phyloP scores from a whole-genome alignment of 352 stramenopile genomes.

The Globisporangium irregulare region DNA sequence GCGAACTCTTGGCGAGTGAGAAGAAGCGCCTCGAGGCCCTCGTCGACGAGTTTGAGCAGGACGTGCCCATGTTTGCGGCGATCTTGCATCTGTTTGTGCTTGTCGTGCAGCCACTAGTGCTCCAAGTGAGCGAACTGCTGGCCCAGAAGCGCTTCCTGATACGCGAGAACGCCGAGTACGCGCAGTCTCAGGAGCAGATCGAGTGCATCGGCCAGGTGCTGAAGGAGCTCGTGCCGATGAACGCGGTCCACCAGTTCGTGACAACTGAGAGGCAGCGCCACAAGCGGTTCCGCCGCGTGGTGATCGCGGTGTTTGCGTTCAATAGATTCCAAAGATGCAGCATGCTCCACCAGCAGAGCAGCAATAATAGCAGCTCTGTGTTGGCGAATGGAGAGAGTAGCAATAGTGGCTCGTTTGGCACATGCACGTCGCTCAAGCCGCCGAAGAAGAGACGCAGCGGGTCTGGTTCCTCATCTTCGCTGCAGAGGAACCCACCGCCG shows the following conservation, averaged over 20 bases:
- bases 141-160: conserved; percentile 53
- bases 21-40: conserved; percentile 28
- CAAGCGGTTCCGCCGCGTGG: conserved; percentile 41
- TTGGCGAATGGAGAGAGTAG: conserved; percentile 5
- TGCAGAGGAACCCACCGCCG: conserved; percentile 15
- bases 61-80: conserved; percentile 42
- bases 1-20: conserved; percentile 15
- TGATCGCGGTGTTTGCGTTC: conserved; percentile 65
- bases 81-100: conserved; percentile 61
- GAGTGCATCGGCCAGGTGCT: conserved; percentile 60
- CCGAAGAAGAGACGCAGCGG: conserved; percentile 22
- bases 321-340: conserved; percentile 51
- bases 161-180: conserved; percentile 48
- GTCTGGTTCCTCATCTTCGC: conserved; percentile 1
- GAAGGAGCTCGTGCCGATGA: conserved; percentile 44
- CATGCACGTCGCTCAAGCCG: conserved; percentile 40
- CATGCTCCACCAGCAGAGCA: conserved; percentile 9
- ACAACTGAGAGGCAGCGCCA: conserved; percentile 5
- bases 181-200: conserved; percentile 44
- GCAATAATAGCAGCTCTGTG: not conserved
- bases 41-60: conserved; percentile 34
- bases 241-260: conserved; percentile 16
- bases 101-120: conserved; percentile 49
- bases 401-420: conserved; percentile 24
- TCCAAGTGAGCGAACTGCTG: conserved; percentile 66